Base-by-base conservation (phyloP, 768 basidiomycete species). In the Hemileccinum rubropunctum region DNA sequence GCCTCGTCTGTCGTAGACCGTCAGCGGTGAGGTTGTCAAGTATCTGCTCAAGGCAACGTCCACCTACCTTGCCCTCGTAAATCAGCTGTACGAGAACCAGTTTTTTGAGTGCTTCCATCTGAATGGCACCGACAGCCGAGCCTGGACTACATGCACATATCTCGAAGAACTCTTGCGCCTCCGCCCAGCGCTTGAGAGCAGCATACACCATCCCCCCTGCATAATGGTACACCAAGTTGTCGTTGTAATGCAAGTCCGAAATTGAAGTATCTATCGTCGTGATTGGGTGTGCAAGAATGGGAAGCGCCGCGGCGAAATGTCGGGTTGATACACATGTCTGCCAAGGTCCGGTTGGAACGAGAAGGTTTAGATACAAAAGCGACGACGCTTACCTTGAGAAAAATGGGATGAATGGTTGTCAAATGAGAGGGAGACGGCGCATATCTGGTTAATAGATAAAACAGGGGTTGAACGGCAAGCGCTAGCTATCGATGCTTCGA, bases 91-190 rank as follows among this genome's bases (percentile, higher is more conserved):
- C 80, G 5, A 95, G 73, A 18, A 78, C 70, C 41, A 92, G 71
- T 68, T 94, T 93, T 76, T 95, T 95, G 59, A 86, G 71, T 0
- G 92, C 92, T 61, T 94, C 92, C 58, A 93, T 67, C 65, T 95
- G 92, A 3, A 94, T 72, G 8, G 86, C 81, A 3, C 82, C 76
- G 0, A 82, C 80, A 35, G 68, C 75, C 10, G 64, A 71, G 21
- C 77, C 85, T 5, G 81, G 86, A 18, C 78, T 77, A 30, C 79
- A 80, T 20, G 84, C 83, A 51, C 85, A 86, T 23, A 87, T 86
- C 68, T 95, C 92, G 43, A 94, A 85, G 54, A 79, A 83, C 48
- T 90, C 86, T 50, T 83, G 81, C 0, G 92, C 88, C 9, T 83
- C 76, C 2, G 71, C 58, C 82, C 85, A 93, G 15, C 73, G 73